Evolutionary conservation across 306 rosid species (phyloP).

Genomic region (Ormosia semicastrata): DNA sequence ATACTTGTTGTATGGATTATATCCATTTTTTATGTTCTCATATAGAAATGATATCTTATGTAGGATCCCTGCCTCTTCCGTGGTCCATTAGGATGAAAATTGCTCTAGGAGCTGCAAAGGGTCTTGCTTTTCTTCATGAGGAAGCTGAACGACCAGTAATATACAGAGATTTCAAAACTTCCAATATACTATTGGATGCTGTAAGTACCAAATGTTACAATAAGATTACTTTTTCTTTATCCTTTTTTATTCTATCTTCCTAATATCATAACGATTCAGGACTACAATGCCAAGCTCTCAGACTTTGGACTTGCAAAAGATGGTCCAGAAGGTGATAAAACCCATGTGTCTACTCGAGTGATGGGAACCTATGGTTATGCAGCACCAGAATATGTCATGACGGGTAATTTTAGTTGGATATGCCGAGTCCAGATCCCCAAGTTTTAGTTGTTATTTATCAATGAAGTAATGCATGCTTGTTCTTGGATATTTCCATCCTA

Average conservation of each 20-base stretch:
- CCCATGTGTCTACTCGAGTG: slow-evolving; percentile 89
- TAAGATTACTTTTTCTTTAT: background rate
- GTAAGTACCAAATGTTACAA: slow-evolving; percentile 47
- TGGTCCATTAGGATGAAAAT: slow-evolving; percentile 93
- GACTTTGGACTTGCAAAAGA: slow-evolving; percentile 97
- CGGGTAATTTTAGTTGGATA: slow-evolving; percentile 48
- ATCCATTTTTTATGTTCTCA: slow-evolving; percentile 12
- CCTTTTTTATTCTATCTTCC: slow-evolving; percentile 13
- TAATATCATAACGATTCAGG: slow-evolving; percentile 55
- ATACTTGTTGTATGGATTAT: slow-evolving; percentile 1
- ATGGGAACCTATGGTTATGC: slow-evolving; percentile 97
- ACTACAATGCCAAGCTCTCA: slow-evolving; percentile 84
- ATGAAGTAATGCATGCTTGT: background rate
- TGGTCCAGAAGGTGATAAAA: slow-evolving; percentile 91
- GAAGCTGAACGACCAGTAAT: slow-evolving; percentile 89
- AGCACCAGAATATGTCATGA: slow-evolving; percentile 94
- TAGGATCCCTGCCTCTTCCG: slow-evolving; percentile 91
- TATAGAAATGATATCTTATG: slow-evolving; percentile 14
- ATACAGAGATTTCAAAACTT: slow-evolving; percentile 87
- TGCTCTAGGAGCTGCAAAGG: slow-evolving; percentile 92
- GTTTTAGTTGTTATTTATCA: slow-evolving; percentile 1
- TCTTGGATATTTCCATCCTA: background rate
- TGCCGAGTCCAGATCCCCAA: background rate
- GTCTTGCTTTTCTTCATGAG: slow-evolving; percentile 87
- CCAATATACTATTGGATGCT: slow-evolving; percentile 83